Base-by-base conservation (phyloP, 352 stramenopile genomes). In the Pythium aquatile region DNA sequence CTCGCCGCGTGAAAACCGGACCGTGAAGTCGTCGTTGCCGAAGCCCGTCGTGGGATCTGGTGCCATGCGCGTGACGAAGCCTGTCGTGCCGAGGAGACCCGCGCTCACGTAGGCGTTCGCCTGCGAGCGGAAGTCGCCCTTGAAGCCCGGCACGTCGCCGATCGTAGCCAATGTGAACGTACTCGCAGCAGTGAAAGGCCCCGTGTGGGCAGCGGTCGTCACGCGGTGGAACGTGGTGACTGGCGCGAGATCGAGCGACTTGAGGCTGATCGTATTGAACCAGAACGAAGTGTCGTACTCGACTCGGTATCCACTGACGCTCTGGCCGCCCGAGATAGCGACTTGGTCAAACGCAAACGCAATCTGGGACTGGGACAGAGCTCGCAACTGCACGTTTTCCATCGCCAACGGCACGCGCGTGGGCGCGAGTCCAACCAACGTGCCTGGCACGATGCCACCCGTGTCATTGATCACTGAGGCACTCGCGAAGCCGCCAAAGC, bases 141-240 rank as follows among this genome's bases (percentile, higher is more conserved):
- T 68, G 54, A 91, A 89, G 11, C 80, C 72, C 3, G n/a, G 16
- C 1, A 35, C 55, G 8, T 71, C 60, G 8, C 77, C 69, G 29
- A 88, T 72, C 8, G 84, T 83, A 6, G 85, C 65, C 1, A 94
- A 63, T 5, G 83, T 79, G 52, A 94, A 94, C 10, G 79, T 85
- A 24, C 78, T 90, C 1, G 73, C 68, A n/a, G 74, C 42, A 0
- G 67, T 73, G 57, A 92, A 91, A 39, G 83, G 82, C 1, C 84
- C 86, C 1, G 84, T 90, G 61, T 90, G 73, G 0, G 86, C 82
- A 0, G 76, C 53, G 0, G 84, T 94, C 13, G 82, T 93, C 7
- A 94, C 81, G 11, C 86, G 84, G 7, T 87, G 72, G 58, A 75
- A 88, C 55, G 63, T 68, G 2, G 74, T 78, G 5, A 61, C 76